These are phyloP conservation scores for Diaporthe eres DNA, from an alignment of 2,329 filamentous ascomycete genomes.

Conservation along the genomic window DNA sequence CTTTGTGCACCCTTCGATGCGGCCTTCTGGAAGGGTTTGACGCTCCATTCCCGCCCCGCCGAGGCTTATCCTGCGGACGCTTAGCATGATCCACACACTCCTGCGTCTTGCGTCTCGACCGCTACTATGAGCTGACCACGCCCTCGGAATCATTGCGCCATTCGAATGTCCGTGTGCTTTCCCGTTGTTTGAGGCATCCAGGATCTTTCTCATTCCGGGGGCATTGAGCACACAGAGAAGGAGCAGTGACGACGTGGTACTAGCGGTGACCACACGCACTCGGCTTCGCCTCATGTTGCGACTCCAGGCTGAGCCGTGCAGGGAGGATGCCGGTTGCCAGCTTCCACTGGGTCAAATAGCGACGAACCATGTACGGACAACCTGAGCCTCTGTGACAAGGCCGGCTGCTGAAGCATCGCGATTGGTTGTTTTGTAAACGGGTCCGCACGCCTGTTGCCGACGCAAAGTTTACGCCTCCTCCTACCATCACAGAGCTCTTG, in stretches of 20 bases:
- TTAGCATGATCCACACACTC: constrained; percentile 39
- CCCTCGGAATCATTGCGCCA: constrained; percentile 31
- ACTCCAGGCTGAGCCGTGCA: constrained; percentile 31
- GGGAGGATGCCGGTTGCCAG: constrained; percentile 30
- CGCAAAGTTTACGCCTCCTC: constrained; percentile 19
- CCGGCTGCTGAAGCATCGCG: constrained; percentile 23
- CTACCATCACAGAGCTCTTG: neutral
- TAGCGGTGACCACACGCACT: constrained; percentile 25
- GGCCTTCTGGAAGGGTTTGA: constrained; percentile 42
- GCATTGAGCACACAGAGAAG: constrained; percentile 3
- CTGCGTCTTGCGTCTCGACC: constrained; percentile 41
- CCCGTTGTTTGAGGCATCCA: neutral
- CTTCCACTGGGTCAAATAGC: constrained; percentile 5
- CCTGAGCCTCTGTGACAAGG: constrained; percentile 16
- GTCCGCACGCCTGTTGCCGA: constrained; percentile 15
- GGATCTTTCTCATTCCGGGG: constrained; percentile 11
- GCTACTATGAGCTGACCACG: constrained; percentile 34
- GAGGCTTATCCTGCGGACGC: constrained; percentile 32
- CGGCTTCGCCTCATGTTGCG: constrained; percentile 13
- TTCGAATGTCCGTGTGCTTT: constrained; percentile 32
- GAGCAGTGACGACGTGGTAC: constrained; percentile 28
- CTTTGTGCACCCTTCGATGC: constrained; percentile 33
- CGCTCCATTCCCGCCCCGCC: constrained; percentile 30
- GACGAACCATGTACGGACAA: constrained; percentile 26
- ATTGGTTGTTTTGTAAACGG: constrained; percentile 24